Conservation (phyloP, 169 alveolate species). For the Amoebophrya sp. region DNA sequence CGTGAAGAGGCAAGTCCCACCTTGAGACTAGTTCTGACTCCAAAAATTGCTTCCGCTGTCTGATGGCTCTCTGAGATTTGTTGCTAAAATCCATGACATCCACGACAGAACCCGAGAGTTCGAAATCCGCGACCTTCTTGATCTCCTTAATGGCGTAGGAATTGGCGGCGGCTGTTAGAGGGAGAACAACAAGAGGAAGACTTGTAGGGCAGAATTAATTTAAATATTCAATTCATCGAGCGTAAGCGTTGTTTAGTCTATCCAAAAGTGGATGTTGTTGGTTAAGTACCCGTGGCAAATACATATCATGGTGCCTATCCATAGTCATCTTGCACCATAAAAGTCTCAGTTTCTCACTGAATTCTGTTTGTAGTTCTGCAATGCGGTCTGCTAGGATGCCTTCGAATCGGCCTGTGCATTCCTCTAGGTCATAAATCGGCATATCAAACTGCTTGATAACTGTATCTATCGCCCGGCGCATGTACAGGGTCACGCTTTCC, state of each 20-base stretch:
- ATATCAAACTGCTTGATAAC: neutral
- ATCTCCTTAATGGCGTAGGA: neutral
- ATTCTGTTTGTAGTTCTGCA: neutral
- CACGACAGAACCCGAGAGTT: neutral
- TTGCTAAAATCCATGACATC: neutral
- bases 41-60: constrained; percentile 5
- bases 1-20: constrained; percentile 20
- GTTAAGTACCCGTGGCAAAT: too few species aligned
- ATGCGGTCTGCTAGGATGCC: neutral
- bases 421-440: neutral
- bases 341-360: neutral
- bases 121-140: constrained; percentile 6
- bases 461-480: neutral
- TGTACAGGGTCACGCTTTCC: neutral
- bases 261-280: too few species aligned
- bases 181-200: too few species aligned
- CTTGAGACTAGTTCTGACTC: neutral
- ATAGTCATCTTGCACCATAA: too few species aligned
- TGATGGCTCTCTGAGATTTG: neutral
- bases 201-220: too few species aligned
- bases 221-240: too few species aligned
- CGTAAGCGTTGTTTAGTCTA: too few species aligned
- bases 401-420: neutral
- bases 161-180: too few species aligned
- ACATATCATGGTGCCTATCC: too few species aligned